Base-by-base conservation (phyloP, 169 alveolate species). In the Miamiensis avidus region DNA sequence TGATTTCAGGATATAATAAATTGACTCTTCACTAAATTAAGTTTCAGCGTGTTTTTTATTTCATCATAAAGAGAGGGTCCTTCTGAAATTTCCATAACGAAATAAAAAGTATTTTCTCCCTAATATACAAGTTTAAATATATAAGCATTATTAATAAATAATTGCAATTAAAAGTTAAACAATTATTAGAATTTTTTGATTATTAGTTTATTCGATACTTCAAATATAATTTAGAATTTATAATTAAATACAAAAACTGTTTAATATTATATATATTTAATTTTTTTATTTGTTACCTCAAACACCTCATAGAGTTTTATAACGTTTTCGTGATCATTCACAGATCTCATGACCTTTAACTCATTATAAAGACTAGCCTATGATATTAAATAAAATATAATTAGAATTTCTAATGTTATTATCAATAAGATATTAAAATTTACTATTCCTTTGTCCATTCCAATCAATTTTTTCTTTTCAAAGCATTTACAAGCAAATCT, bases 61-160 rank as follows among this genome's bases (percentile, higher is more conserved):
- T 73, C 76, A n/a, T 73, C 76, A 26, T 73, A 73, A n/a, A 73
- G 76, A 73, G 76, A 73, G 31, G 28, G 28, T 73, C 76, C 76
- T n/a, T 73, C 76, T n/a, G 26, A 26, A 15, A 73, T 15, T 73
- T 73, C 76, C 76, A 73, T 73, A n/a, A 73, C 76, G 30, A 73
- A 73, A 73, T 73, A 73, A 73, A 73, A 73, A 15, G 76, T 73
- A 73, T 73, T 73, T 15, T 73, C 76, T 26, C 76, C 76, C 69
- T 49, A 49, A n/a, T n/a, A n/a, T n/a, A n/a, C n/a, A n/a, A n/a
- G n/a, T n/a, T n/a, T n/a, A n/a, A n/a, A n/a, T n/a, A n/a, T n/a
- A n/a, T n/a, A n/a, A n/a, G n/a, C n/a, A n/a, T n/a, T n/a, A n/a
- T n/a, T n/a, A n/a, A n/a, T n/a, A n/a, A n/a, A n/a, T n/a, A n/a